Percentiles rank a stretch among this genome's conserved stretches.
Conservation (phyloP, 768 basidiomycete species). For the Sistotremastrum niveocremeum region DNA sequence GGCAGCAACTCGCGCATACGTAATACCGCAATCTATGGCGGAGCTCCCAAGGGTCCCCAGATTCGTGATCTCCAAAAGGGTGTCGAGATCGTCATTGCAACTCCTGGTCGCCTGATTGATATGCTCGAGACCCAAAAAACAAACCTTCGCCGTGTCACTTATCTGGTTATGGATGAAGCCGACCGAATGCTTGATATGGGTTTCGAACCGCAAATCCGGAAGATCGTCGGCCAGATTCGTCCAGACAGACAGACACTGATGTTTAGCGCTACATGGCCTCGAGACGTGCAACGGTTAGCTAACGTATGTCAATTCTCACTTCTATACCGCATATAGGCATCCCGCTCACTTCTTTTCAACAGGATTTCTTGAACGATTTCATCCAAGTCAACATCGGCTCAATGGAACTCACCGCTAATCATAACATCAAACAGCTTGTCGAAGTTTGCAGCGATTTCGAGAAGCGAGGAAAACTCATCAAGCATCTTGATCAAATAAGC, state of each 20-base stretch:
- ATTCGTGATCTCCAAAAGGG: conserved; percentile 96
- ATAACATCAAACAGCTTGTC: conserved; percentile 92
- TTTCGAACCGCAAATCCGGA: conserved; percentile 98
- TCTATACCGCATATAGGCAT: not conserved
- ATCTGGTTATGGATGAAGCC: conserved; percentile 98
- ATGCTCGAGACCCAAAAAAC: conserved; percentile 97
- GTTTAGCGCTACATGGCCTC: conserved; percentile 99
- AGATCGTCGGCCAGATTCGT: conserved; percentile 93
- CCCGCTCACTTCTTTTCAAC: conserved; percentile 3
- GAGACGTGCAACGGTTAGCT: conserved; percentile 96
- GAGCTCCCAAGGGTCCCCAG: conserved; percentile 96
- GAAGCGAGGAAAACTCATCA: conserved; percentile 91
- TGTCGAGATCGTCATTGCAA: conserved; percentile 97
- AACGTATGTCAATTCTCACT: conserved; percentile 33
- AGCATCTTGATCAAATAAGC: conserved; percentile 93
- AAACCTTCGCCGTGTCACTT: conserved; percentile 90
- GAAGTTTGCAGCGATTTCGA: conserved; percentile 97
- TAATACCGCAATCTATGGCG: conserved; percentile 97
- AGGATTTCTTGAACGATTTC: conserved; percentile 94
- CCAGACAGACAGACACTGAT: conserved; percentile 98
- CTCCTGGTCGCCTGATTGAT: conserved; percentile 97
- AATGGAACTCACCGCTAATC: conserved; percentile 95
- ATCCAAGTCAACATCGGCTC: conserved; percentile 99
- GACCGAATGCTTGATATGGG: conserved; percentile 99
- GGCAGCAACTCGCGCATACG: conserved; percentile 91